Percentiles rank a stretch among this genome's conserved stretches.
Evolutionary conservation across 352 stramenopile species (phyloP).

Genomic region (Globisporangium barbulae): DNA sequence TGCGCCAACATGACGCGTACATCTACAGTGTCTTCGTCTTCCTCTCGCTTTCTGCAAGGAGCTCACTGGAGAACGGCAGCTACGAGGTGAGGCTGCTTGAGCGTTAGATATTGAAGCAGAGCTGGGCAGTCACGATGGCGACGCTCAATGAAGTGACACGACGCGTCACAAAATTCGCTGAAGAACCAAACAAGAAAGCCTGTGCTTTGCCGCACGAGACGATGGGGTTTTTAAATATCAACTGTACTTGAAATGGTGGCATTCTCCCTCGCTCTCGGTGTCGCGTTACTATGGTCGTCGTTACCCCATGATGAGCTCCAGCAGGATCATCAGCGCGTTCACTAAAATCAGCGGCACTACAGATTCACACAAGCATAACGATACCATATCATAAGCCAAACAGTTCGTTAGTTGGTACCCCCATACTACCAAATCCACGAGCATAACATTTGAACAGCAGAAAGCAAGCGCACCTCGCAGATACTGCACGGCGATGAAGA

Average conservation of each 20-base stretch:
- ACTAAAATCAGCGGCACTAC: slow-evolving; percentile 80
- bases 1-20: no score
- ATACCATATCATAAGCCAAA: not conserved
- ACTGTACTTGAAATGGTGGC: slow-evolving; percentile 10
- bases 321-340: slow-evolving; percentile 77
- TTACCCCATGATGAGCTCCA: slow-evolving; percentile 77
- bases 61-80: not conserved
- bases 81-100: not conserved
- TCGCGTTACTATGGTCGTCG: not conserved
- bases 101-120: not conserved
- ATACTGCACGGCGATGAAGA: slow-evolving; percentile 84
- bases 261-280: slow-evolving; percentile 1
- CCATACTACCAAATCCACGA: no score
- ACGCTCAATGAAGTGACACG: no score
- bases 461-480: slow-evolving; percentile 50
- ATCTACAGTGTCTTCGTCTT: not conserved
- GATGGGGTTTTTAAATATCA: slow-evolving; percentile 7
- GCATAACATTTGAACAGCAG: not conserved
- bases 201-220: not conserved
- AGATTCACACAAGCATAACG: slow-evolving; percentile 1
- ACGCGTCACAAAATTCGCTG: no score
- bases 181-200: no score
- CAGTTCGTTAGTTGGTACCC: not conserved
- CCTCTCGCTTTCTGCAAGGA: not conserved
- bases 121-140: not conserved